Evolutionary conservation across 164 flowering plant genomes (phyloP), one percentile per base, ranked within the genome.

Genomic region (Tinospora cordifolia): DNA sequence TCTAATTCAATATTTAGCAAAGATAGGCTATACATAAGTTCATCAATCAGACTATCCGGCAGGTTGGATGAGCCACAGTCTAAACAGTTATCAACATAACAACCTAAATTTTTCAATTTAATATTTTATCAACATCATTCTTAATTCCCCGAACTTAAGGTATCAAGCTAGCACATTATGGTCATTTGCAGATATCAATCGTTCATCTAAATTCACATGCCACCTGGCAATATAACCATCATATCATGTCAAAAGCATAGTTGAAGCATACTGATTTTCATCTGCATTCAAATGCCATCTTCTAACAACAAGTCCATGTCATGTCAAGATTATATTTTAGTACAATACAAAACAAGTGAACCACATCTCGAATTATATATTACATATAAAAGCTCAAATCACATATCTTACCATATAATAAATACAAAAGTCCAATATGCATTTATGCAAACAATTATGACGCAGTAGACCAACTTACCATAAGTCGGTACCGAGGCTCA

Each of bases 401-500:
- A n/a, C n/a, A n/a, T n/a, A n/a, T n/a, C n/a, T n/a, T n/a, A n/a
- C n/a, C n/a, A n/a, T n/a, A n/a, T n/a, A n/a, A n/a, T n/a, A n/a
- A n/a, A n/a, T n/a, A n/a, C n/a, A n/a, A n/a, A n/a, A n/a, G n/a
- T n/a, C n/a, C n/a, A n/a, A n/a, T n/a, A n/a, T n/a, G n/a, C n/a
- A n/a, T n/a, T n/a, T 27, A 27, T 41, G 19, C 30, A 34, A 65
- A 67, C 39, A 54, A 26, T 22, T 39, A 25, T 22, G 7, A 41
- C 66, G 63, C 64, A 51, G 67, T 49, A 47, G 13, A 58, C 30
- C 71, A 81, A 80, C 90, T 86, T 72, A 94, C 98, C 98, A 94
- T 92, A 63, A 94, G 97, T 75, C 97, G 84, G 69, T 94, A 94
- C 11, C 98, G 97, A 2, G 99, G 97, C 80, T 94, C 99, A 89